These are phyloP conservation scores for Vanderwaltozyma verrucispora DNA, from an alignment of 805 yeast species.

Conservation along the genomic window DNA sequence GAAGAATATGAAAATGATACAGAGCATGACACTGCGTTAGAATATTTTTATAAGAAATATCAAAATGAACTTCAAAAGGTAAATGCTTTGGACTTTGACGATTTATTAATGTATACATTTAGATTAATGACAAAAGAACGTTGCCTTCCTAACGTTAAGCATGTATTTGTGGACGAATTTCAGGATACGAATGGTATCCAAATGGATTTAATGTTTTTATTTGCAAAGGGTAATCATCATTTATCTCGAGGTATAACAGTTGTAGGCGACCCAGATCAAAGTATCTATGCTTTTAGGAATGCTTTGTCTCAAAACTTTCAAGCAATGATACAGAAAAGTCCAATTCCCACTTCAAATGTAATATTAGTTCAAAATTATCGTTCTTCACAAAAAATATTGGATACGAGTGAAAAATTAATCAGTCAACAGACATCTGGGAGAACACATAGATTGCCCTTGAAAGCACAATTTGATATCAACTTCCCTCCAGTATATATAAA, in stretches of 20 bases:
- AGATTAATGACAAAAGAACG: slow-evolving; percentile 36
- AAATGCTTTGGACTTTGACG: slow-evolving; percentile 70
- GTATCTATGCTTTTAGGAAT: slow-evolving; percentile 80
- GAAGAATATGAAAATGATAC: slow-evolving; percentile 28
- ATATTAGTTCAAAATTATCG: slow-evolving; percentile 65
- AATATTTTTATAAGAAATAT: slow-evolving; percentile 40
- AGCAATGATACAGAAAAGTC: slow-evolving; percentile 37
- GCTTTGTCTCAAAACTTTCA: slow-evolving; percentile 64
- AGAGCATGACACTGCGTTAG: slow-evolving; percentile 26
- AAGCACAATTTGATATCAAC: slow-evolving; percentile 35
- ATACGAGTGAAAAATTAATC: slow-evolving; percentile 56
- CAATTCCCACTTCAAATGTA: slow-evolving; percentile 28
- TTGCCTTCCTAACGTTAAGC: slow-evolving; percentile 42
- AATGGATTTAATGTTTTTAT: slow-evolving; percentile 49
- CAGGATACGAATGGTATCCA: slow-evolving; percentile 86
- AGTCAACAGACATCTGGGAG: slow-evolving; percentile 38
- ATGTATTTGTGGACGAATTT: slow-evolving; percentile 85
- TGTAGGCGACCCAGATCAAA: slow-evolving; percentile 96
- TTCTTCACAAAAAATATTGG: slow-evolving; percentile 58
- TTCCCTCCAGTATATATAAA: slow-evolving; percentile 39
- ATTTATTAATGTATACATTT: slow-evolving; percentile 50
- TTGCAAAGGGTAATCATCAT: slow-evolving; percentile 34
- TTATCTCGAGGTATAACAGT: slow-evolving; percentile 55
- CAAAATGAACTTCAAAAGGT: slow-evolving; percentile 36
- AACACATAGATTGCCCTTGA: slow-evolving; percentile 33